Evolutionary conservation across 2,329 filamentous ascomycete species (phyloP).

Genomic region (Penicillium brevicompactum): DNA sequence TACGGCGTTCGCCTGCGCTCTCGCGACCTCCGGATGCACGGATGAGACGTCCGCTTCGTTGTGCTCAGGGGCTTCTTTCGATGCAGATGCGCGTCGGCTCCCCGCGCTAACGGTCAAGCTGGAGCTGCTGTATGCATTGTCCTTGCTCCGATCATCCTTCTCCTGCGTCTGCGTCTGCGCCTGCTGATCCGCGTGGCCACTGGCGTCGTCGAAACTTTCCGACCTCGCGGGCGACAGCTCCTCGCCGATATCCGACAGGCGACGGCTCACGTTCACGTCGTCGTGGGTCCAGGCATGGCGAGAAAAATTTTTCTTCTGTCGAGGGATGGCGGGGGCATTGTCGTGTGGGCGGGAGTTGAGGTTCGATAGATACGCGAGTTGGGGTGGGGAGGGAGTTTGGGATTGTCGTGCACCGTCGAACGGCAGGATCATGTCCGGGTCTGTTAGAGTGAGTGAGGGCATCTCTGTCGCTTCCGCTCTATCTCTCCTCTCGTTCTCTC

Average conservation of each 20-base stretch:
- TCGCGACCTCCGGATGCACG: slow-evolving; percentile 7
- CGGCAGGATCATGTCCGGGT: slow-evolving; percentile 92
- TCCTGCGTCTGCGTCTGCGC: slow-evolving; percentile 33
- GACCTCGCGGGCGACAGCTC: slow-evolving; percentile 35
- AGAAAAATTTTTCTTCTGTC: slow-evolving; percentile 33
- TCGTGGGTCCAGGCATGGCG: slow-evolving; percentile 39
- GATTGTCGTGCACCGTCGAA: slow-evolving; percentile 59
- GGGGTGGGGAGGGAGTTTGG: slow-evolving; percentile 55
- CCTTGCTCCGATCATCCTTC: slow-evolving; percentile 59
- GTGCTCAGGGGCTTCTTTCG: slow-evolving; percentile 19
- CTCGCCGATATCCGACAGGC: slow-evolving; percentile 50
- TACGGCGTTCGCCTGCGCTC: slow-evolving; percentile 6
- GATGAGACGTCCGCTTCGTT: slow-evolving; percentile 7
- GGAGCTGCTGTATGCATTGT: slow-evolving; percentile 36
- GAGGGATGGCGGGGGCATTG: slow-evolving; percentile 12
- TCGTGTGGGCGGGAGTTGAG: slow-evolving; percentile 38
- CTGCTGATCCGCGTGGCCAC: slow-evolving; percentile 7
- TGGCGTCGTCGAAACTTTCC: slow-evolving; percentile 20
- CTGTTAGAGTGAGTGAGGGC: slow-evolving; percentile 83
- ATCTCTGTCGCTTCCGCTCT: slow-evolving; percentile 40
- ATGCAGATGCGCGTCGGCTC: slow-evolving; percentile 20
- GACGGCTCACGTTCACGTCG: slow-evolving; percentile 41
- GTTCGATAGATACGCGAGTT: slow-evolving; percentile 50
- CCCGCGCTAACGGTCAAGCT: slow-evolving; percentile 40
- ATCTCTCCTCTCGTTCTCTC: slow-evolving; percentile 1